Evolutionary conservation across 139 green algal genomes (phyloP), one percentile per base, ranked within the genome.

Genomic region (Limnomonas spitsbergensis): DNA sequence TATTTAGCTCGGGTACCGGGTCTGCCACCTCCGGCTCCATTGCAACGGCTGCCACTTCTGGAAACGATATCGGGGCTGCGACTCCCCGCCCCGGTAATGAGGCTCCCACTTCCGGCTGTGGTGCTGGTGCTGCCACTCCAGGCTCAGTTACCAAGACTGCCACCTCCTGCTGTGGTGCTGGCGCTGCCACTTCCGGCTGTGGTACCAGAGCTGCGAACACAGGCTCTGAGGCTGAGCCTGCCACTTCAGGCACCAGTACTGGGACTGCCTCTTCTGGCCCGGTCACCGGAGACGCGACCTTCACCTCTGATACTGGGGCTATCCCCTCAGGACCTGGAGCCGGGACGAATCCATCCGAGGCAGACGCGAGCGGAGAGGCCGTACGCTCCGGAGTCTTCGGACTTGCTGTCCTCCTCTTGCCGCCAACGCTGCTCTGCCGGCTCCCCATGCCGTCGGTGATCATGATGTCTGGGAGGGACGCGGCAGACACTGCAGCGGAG

Each of bases 221-320:
- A 72, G 61, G 61, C 29, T 34, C 9, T 72, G 61, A 7, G 9
- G 26, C 61, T 39, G 61, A 7, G 9, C 6, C 27, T 37, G 27
- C 61, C 24, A 20, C 61, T 39, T 7, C 61, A 72, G 61, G n/a
- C n/a, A n/a, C n/a, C n/a, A n/a, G n/a, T n/a, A n/a, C n/a, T 76
- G 69, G 9, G 29, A 20, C 61, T 72, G 61, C 61, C 24, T 34
- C 61, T 24, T 34, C 61, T 36, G 61, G 61, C 29, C 7, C 9
- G 9, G 61, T 7, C 24, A 24, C 61, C 9, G 61, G 27, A 36
- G 29, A 7, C 29, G 27, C 61, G 9, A 20, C 61, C 9, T 7
- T 20, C 9, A 20, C n/a, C n/a, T n/a, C n/a, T n/a, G n/a, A n/a
- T n/a, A n/a, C n/a, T n/a, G n/a, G n/a, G n/a, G n/a, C n/a, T n/a